Conservation (phyloP, 345 rosid species). For the Eucalyptus cloeziana region DNA sequence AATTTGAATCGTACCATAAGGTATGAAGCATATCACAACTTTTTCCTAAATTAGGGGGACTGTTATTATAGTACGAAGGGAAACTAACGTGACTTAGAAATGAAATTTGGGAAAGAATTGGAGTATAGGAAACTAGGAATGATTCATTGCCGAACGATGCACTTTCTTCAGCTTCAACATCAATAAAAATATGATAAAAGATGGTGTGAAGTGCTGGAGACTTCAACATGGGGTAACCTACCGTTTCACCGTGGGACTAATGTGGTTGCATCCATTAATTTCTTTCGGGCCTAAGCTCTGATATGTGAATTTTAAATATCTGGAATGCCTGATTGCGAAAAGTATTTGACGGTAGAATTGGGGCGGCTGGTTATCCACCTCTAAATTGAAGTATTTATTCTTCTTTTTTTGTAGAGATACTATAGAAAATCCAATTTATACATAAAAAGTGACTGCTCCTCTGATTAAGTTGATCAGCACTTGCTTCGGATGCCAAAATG, state of each 20-base stretch:
- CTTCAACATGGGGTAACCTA: neutral
- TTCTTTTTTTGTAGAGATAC: neutral
- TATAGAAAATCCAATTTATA: neutral
- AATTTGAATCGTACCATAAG: neutral
- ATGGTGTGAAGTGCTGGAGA: neutral
- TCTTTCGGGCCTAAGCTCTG: neutral
- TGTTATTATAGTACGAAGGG: neutral
- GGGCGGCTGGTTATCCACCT: neutral
- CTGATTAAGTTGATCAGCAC: neutral
- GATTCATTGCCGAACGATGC: neutral
- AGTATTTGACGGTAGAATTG: neutral
- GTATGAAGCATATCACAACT: fast-evolving
- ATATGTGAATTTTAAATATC: neutral
- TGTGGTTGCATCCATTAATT: neutral
- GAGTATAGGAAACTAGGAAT: neutral
- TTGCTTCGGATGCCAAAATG: neutral
- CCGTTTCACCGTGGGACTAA: neutral
- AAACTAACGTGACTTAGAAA: neutral
- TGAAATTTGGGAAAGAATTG: neutral
- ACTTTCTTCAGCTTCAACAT: neutral
- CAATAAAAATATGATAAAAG: neutral
- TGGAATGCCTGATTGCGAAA: neutral
- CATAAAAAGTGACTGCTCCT: neutral
- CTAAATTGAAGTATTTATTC: neutral
- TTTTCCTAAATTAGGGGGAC: neutral